These are phyloP conservation scores for Anthoceros angustus DNA, from an alignment of 225 moss, liverwort and hornwort genomes.

Conservation along the genomic window DNA sequence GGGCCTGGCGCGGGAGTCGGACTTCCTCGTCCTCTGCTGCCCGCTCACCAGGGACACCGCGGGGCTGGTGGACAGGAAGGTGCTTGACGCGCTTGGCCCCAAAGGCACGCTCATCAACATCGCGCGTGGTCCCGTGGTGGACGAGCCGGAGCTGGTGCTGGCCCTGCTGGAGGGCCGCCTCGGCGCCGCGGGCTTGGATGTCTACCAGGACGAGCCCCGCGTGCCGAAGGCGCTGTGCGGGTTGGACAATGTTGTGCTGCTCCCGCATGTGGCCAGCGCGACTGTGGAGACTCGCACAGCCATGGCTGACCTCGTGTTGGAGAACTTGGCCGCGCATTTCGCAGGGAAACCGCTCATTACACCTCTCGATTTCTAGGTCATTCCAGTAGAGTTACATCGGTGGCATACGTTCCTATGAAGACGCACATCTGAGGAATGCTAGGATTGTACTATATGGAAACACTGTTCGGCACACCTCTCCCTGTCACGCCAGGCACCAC, in stretches of 20 bases:
- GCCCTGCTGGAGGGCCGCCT: neutral
- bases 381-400: too few relatives aligned
- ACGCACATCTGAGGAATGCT: too few relatives aligned
- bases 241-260: neutral
- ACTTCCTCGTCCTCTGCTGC: neutral
- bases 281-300: neutral
- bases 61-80: neutral
- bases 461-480: conserved; percentile 38
- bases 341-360: neutral
- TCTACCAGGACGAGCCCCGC: neutral
- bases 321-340: neutral
- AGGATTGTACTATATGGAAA: conserved; percentile 16
- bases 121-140: neutral
- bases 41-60: neutral
- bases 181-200: neutral
- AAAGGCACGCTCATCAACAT: neutral
- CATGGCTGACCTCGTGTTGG: neutral
- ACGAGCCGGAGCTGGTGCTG: neutral
- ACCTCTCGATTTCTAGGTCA: neutral
- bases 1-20: neutral
- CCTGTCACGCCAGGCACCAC: conserved; percentile 19
- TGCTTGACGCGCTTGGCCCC: neutral
- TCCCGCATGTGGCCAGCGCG: neutral
- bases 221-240: neutral
- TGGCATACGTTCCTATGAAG: too few relatives aligned